A percentile compares a stretch with the other conserved stretches of the same genome.
phyloP scores from a whole-genome alignment of 2,329 filamentous ascomycete species.

The Apiospora aurea region DNA sequence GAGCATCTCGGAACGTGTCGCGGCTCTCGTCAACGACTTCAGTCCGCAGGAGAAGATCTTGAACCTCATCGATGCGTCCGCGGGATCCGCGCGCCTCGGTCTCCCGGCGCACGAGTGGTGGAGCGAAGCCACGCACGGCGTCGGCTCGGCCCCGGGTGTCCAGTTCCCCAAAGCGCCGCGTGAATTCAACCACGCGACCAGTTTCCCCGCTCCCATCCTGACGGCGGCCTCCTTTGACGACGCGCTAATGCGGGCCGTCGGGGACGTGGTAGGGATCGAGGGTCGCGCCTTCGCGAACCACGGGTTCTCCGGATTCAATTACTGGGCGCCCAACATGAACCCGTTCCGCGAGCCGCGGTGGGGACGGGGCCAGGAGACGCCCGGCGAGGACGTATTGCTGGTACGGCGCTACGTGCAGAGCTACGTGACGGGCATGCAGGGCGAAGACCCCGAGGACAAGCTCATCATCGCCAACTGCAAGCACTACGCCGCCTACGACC shows the following conservation, averaged over 20 bases:
- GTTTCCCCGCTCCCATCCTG: constrained; percentile 43
- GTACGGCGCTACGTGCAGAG: constrained; percentile 59
- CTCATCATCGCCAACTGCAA: constrained; percentile 63
- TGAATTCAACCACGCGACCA: constrained; percentile 41
- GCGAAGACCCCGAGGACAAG: constrained; percentile 33
- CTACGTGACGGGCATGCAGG: constrained; percentile 61
- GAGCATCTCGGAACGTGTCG: constrained; percentile 15
- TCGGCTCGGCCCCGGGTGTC: constrained; percentile 59
- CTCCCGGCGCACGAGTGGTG: constrained; percentile 67
- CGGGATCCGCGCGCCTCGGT: constrained; percentile 62
- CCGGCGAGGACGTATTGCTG: constrained; percentile 46
- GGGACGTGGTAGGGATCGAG: constrained; percentile 40
- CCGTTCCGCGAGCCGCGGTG: constrained; percentile 39
- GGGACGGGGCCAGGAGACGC: constrained; percentile 40
- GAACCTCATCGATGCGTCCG: constrained; percentile 23
- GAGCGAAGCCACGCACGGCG: constrained; percentile 68
- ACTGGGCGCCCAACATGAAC: constrained; percentile 41
- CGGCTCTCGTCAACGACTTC: constrained; percentile 2
- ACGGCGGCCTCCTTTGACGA: constrained; percentile 44
- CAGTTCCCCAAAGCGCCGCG: constrained; percentile 32
- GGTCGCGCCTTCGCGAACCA: constrained; percentile 43
- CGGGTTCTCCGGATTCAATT: constrained; percentile 39
- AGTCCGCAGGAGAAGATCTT: constrained; percentile 20
- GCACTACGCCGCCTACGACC: constrained; percentile 65
- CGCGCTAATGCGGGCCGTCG: constrained; percentile 38